Percentiles rank a stretch among this genome's conserved stretches.
Evolutionary conservation across 164 flowering plant species (phyloP).

Genomic region (Nymphaea thermarum): DNA sequence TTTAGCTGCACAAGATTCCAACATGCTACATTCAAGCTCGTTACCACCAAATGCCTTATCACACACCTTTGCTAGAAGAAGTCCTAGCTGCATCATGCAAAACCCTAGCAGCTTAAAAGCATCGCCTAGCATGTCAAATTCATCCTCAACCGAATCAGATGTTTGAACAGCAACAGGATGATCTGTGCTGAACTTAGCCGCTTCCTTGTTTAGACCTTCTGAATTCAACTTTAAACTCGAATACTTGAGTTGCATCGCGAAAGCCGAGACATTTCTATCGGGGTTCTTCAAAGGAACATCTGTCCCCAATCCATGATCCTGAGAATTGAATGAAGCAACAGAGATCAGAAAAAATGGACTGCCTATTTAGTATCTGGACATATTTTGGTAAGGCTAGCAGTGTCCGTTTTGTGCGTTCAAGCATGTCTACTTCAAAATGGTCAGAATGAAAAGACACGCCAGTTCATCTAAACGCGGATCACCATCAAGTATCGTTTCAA

Average conservation of each 20-base stretch:
- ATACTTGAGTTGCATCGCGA: constrained; percentile 72
- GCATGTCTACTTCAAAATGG: too few relatives aligned
- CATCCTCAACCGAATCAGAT: constrained; percentile 14
- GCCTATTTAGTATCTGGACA: too few relatives aligned
- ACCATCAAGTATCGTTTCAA: too few relatives aligned
- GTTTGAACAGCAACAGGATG: constrained; percentile 1
- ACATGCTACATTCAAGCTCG: constrained; percentile 62
- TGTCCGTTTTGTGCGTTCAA: too few relatives aligned
- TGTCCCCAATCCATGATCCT: constrained; percentile 82
- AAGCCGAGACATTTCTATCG: constrained; percentile 67
- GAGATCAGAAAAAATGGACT: not conserved
- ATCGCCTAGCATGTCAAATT: constrained; percentile 36
- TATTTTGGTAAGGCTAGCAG: too few relatives aligned
- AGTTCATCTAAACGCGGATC: too few relatives aligned
- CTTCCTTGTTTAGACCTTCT: constrained; percentile 1
- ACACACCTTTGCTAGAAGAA: constrained; percentile 57
- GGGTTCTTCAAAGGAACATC: constrained; percentile 78
- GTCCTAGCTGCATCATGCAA: constrained; percentile 76
- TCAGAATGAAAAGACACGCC: too few relatives aligned
- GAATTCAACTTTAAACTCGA: constrained; percentile 1
- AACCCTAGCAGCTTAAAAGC: constrained; percentile 49
- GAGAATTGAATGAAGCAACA: constrained; percentile 1
- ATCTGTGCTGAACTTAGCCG: not conserved
- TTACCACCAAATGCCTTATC: constrained; percentile 57
- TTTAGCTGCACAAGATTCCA: constrained; percentile 66